phyloP scores from a whole-genome alignment of 306 rosid species.

The Pyrus bretschneideri region DNA sequence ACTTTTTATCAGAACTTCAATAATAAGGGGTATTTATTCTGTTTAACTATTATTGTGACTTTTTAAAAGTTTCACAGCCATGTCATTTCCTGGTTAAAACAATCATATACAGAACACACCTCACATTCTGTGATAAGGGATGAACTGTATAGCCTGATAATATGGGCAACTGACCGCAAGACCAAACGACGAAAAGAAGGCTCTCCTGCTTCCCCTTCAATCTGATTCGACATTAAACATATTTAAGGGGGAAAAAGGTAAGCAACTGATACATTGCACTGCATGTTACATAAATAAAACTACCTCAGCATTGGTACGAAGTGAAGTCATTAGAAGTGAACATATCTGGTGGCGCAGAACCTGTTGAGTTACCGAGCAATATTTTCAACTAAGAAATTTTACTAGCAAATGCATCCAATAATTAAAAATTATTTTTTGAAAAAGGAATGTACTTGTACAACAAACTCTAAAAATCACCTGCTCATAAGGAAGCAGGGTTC shows the following conservation, averaged over 20 bases:
- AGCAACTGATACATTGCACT: conserved; percentile 1
- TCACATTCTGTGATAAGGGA: conserved; percentile 93
- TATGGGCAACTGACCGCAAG: conserved; percentile 97
- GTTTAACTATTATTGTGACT: neutral
- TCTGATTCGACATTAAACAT: conserved; percentile 38
- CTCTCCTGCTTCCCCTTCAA: conserved; percentile 96
- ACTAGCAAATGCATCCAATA: conserved; percentile 1
- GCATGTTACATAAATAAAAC: conserved; percentile 24
- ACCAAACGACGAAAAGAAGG: conserved; percentile 91
- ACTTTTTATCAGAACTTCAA: neutral
- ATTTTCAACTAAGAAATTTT: conserved; percentile 14
- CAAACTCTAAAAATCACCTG: conserved; percentile 49
- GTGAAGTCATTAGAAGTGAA: conserved; percentile 89
- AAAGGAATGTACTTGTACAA: conserved; percentile 11
- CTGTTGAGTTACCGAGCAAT: conserved; percentile 37
- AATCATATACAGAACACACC: conserved; percentile 46
- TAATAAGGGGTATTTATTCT: neutral
- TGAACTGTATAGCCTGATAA: conserved; percentile 90
- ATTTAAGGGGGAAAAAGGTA: conserved; percentile 9
- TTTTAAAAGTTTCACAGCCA: conserved; percentile 10
- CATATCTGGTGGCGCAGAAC: conserved; percentile 77
- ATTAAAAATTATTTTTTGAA: neutral
- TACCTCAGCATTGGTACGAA: conserved; percentile 92
- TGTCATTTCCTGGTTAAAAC: conserved; percentile 8
- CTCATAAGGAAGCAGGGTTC: conserved; percentile 73